Evolutionary conservation across 2,329 filamentous ascomycete species (phyloP).

Genomic region (Beauveria sp.): DNA sequence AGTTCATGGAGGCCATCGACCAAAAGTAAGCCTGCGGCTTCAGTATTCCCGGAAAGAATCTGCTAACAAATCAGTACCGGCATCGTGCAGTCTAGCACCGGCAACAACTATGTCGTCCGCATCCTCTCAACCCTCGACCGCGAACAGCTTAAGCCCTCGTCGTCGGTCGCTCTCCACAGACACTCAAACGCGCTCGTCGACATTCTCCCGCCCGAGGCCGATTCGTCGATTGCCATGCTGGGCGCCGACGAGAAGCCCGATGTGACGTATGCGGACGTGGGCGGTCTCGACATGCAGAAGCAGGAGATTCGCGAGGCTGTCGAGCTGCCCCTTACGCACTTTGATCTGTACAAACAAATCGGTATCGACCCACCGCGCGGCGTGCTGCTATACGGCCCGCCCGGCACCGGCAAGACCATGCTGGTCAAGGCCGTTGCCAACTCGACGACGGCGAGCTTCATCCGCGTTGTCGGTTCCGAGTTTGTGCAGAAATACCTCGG

Average conservation of each 20-base stretch:
- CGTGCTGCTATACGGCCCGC: conserved; percentile 91
- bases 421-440: conserved; percentile 97
- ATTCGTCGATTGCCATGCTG: conserved; percentile 98
- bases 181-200: conserved; percentile 98
- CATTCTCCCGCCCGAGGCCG: conserved; percentile 96
- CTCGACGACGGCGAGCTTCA: conserved; percentile 96
- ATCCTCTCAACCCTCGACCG: conserved; percentile 97
- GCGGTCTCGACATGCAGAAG: conserved; percentile 98
- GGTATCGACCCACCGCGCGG: conserved; percentile 96
- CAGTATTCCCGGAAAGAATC: background rate
- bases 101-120: conserved; percentile 97
- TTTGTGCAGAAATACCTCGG: conserved; percentile 99
- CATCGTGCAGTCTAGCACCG: conserved; percentile 96
- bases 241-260: conserved; percentile 96
- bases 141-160: conserved; percentile 95
- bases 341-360: conserved; percentile 98
- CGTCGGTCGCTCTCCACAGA: conserved; percentile 92
- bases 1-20: conserved; percentile 99
- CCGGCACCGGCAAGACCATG: conserved; percentile 95
- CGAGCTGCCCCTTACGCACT: conserved; percentile 92
- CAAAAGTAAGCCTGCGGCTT: conserved; percentile 64
- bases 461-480: conserved; percentile 94
- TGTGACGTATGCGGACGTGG: conserved; percentile 95
- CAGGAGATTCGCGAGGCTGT: conserved; percentile 98
- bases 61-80: conserved; percentile 60